Evolutionary conservation across 2,329 filamentous ascomycete genomes (phyloP), one percentile per base, ranked within the genome.

Genomic region (Arthroderma sp.): DNA sequence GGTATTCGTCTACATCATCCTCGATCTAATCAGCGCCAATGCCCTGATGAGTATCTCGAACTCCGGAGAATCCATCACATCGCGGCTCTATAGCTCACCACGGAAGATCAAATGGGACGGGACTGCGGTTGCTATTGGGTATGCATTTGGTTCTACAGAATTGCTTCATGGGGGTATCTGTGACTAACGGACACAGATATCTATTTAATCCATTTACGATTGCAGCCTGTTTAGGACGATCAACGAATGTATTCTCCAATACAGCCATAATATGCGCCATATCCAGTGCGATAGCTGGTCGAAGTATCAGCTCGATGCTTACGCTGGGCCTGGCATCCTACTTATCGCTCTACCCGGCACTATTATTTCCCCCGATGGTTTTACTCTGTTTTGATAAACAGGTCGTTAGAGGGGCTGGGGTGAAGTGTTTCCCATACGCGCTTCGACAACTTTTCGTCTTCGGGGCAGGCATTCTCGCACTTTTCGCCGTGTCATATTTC

Each of bases 131-230:
- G 86, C 83, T 43, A 85, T 88, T 50, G 78, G 83, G 81, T 91
- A 75, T 57, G 75, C 15, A 22, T 56, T 33, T 36, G 29, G 5
- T 22, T 22, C 40, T 28, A 9, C 5, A 4, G 15, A 9, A 3
- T 34, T 29, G 15, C 11, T 30, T 6, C 28, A n/a, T 3, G 27
- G 22, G 30, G 28, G 27, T 38, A 28, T 6, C 9, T 29, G 5
- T n/a, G 4, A 27, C 29, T 38, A 44, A 27, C 8, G 7, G 8
- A 4, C 28, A 15, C 5, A 91, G 85, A 52, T 96, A 85, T 60
- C 75, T 98, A 2, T 89, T 96, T 67, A 96, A 93, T 61, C 91
- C 91, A 0, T 94, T 94, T 60, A 94, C 88, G 1, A 78, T 98
- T 49, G 79, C 87, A 38, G 88, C 87, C 11, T 96, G 89, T 61